phyloP scores from a whole-genome alignment of 2,329 filamentous ascomycete genomes.

The Ilyonectria destructans region DNA sequence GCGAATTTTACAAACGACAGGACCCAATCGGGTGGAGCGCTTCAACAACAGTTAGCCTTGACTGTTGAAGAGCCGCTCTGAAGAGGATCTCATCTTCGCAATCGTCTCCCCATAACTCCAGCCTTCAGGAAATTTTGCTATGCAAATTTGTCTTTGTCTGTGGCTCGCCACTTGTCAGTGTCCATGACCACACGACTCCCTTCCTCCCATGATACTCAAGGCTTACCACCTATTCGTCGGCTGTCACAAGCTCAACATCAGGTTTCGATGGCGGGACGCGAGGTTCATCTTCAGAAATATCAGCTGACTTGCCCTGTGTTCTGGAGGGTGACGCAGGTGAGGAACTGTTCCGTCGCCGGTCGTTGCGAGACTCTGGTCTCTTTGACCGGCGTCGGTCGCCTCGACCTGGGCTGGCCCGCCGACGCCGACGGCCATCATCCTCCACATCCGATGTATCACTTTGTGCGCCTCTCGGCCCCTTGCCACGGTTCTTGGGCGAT shows the following conservation, averaged over 20 bases:
- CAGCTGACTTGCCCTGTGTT: conserved; percentile 69
- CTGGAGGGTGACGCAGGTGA: conserved; percentile 68
- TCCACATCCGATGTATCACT: conserved; percentile 34
- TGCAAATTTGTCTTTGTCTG: conserved; percentile 32
- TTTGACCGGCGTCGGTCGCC: conserved; percentile 30
- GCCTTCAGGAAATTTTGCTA: conserved; percentile 10
- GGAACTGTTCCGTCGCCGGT: conserved; percentile 66
- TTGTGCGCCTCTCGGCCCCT: conserved; percentile 28
- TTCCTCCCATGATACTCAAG: conserved; percentile 16
- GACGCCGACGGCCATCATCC: conserved; percentile 27
- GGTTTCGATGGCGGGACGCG: conserved; percentile 41
- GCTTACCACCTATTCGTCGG: conserved; percentile 46
- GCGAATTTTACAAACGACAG: conserved; percentile 1
- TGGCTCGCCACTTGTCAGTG: conserved; percentile 29
- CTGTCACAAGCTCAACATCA: conserved; percentile 33
- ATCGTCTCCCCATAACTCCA: conserved; percentile 15
- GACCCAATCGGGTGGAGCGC: conserved; percentile 8
- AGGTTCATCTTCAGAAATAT: conserved; percentile 63
- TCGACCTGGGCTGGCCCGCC: conserved; percentile 29
- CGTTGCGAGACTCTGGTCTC: conserved; percentile 38
- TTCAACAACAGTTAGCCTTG: conserved; percentile 40
- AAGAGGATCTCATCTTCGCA: conserved; percentile 54
- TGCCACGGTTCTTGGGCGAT: conserved; percentile 41
- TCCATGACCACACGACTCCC: conserved; percentile 23
- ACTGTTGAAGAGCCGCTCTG: conserved; percentile 8